phyloP scores from a whole-genome alignment of 2,329 filamentous ascomycete genomes.

The Talaromyces sp. region DNA sequence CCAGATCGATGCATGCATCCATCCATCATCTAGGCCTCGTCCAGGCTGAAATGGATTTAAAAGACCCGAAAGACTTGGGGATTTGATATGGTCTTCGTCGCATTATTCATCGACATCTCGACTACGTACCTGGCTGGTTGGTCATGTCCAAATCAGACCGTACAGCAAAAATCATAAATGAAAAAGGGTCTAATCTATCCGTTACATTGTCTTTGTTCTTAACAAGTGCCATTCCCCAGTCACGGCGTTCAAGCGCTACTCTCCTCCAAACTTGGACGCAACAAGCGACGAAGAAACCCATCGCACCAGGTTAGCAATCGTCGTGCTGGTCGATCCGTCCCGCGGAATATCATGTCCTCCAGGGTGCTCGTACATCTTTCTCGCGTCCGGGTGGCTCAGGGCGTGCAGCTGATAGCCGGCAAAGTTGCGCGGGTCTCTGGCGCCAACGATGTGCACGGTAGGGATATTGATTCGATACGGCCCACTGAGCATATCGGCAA shows the following conservation, averaged over 20 bases:
- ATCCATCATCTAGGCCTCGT: neutral
- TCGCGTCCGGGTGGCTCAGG: slow-evolving; percentile 25
- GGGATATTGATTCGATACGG: slow-evolving; percentile 31
- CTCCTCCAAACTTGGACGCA: slow-evolving; percentile 1
- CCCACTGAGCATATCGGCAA: slow-evolving; percentile 22
- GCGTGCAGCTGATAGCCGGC: slow-evolving; percentile 33
- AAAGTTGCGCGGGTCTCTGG: slow-evolving; percentile 34
- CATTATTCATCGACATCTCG: neutral
- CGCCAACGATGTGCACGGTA: slow-evolving; percentile 39
- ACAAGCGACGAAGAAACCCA: slow-evolving; percentile 9
- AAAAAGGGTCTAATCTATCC: neutral
- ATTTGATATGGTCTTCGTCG: neutral
- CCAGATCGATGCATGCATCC: neutral
- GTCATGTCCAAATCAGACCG: neutral
- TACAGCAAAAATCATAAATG: neutral
- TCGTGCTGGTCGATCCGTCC: slow-evolving; percentile 21
- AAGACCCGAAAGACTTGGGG: no score
- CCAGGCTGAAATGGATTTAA: neutral
- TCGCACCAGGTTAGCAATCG: slow-evolving; percentile 8
- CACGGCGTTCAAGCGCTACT: neutral
- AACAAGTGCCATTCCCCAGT: neutral
- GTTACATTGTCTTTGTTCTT: neutral
- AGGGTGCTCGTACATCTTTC: slow-evolving; percentile 32
- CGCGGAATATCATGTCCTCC: slow-evolving; percentile 43
- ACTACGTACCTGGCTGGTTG: neutral